These are phyloP conservation scores for Physaria fendleri DNA, from an alignment of 345 rosid species.

Conservation along the genomic window DNA sequence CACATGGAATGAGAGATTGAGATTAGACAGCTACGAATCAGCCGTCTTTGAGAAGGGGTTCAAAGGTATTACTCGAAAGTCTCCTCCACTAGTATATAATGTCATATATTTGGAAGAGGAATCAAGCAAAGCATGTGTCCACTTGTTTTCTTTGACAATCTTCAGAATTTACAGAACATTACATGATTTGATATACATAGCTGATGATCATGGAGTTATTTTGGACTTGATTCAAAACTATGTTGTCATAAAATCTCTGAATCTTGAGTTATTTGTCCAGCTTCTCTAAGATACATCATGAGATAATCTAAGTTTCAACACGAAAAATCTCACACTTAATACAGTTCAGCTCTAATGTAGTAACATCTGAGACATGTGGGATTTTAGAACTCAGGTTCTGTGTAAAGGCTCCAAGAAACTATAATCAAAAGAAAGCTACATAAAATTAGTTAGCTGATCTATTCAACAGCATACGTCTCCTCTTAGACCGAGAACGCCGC, in stretches of 20 bases:
- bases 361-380: not conserved
- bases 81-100: slow-evolving; percentile 32
- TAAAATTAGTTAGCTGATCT: not conserved
- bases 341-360: not conserved
- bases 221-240: too few species aligned
- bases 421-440: not conserved
- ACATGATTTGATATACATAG: too few species aligned
- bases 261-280: too few species aligned
- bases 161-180: too few species aligned
- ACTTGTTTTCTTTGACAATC: not conserved
- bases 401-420: not conserved
- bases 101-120: slow-evolving; percentile 19
- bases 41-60: slow-evolving; percentile 56
- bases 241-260: too few species aligned
- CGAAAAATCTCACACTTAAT: not conserved
- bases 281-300: too few species aligned
- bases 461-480: slow-evolving; percentile 10
- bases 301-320: too few species aligned
- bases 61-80: slow-evolving; percentile 81
- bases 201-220: too few species aligned
- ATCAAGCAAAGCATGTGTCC: slow-evolving; percentile 28
- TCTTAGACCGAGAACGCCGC: slow-evolving; percentile 21
- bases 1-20: slow-evolving; percentile 28
- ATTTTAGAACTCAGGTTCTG: not conserved
- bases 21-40: slow-evolving; percentile 69